Evolutionary conservation across 176 grass and related monocot species (phyloP).

Genomic region (Oryza coarctata): DNA sequence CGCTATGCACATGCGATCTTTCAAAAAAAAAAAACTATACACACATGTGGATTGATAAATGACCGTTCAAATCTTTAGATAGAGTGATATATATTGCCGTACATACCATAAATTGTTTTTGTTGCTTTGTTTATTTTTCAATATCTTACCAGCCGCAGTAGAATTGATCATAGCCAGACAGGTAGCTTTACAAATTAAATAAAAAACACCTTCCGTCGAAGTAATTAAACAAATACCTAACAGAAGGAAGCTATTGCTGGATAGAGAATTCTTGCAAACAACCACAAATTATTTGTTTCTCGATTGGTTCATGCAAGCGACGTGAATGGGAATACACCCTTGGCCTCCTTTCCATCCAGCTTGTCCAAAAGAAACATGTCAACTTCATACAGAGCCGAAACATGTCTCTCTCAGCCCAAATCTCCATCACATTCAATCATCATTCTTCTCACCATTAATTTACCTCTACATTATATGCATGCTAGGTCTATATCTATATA

Average conservation of each 20-base stretch:
- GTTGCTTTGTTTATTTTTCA: too few species aligned
- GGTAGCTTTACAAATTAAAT: too few species aligned
- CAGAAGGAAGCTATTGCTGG: neutral
- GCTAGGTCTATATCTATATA: neutral
- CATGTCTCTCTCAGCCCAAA: neutral
- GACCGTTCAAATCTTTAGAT: neutral
- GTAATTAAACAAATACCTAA: neutral
- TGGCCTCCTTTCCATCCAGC: neutral
- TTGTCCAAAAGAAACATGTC: neutral
- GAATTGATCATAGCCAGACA: too few species aligned
- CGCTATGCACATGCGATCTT: neutral
- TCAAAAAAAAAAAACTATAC: neutral
- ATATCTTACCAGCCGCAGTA: too few species aligned
- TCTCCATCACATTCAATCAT: neutral
- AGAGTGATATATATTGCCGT: neutral
- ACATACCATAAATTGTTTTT: too few species aligned
- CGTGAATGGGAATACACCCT: neutral
- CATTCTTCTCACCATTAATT: neutral
- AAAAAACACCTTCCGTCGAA: too few species aligned
- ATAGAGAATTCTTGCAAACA: slow-evolving; percentile 7
- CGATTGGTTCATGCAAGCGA: slow-evolving; percentile 15
- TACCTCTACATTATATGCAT: neutral
- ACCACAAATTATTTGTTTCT: neutral
- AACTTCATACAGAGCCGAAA: neutral
- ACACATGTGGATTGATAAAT: neutral